phyloP scores from a whole-genome alignment of 1,284 basidiomycete species.

The Puccinia coronata region DNA sequence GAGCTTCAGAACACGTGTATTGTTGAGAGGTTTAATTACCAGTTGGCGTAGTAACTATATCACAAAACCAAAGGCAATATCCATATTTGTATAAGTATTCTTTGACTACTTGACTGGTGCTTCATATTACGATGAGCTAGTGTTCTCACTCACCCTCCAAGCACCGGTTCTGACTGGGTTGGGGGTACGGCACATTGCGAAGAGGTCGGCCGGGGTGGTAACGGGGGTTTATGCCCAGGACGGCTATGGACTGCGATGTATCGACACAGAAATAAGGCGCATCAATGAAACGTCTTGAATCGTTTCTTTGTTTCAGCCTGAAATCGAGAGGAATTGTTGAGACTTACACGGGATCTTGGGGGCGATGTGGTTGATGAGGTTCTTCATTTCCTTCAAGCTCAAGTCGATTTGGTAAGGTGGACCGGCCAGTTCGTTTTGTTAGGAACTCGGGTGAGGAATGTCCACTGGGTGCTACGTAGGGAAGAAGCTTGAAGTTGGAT shows the following conservation, averaged over 20 bases:
- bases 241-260: constrained; percentile 32
- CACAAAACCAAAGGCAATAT: background rate
- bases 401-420: too few species aligned
- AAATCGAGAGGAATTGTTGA: background rate
- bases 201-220: constrained; percentile 26
- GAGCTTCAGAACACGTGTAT: background rate
- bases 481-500: too few species aligned
- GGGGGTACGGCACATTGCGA: background rate
- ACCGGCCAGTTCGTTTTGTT: too few species aligned
- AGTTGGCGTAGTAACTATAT: constrained; percentile 39
- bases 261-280: too few species aligned
- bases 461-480: too few species aligned
- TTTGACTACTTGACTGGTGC: background rate
- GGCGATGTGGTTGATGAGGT: constrained; percentile 19
- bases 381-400: background rate
- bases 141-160: constrained; percentile 37
- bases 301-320: too few species aligned
- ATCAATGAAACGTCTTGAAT: too few species aligned
- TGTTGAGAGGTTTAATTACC: constrained; percentile 10
- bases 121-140: background rate
- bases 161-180: constrained; percentile 6
- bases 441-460: too few species aligned
- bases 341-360: constrained; percentile 30
- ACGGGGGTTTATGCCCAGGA: constrained; percentile 30
- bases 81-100: too few species aligned